These are phyloP conservation scores for Nemania abortiva DNA, from an alignment of 2,329 filamentous ascomycete species.

Conservation along the genomic window DNA sequence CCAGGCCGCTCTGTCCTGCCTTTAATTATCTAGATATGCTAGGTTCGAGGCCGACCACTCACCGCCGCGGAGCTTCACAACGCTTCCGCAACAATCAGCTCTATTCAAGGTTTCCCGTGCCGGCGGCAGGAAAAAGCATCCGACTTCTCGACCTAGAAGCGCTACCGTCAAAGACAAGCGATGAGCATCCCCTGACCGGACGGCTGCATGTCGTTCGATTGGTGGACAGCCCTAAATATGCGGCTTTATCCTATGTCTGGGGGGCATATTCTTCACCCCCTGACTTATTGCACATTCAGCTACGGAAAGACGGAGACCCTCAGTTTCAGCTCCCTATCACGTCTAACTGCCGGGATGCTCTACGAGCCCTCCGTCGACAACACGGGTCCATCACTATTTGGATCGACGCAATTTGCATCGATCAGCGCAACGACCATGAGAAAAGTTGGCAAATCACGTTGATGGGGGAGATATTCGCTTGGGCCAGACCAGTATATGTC, in stretches of 20 bases:
- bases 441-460: slow-evolving; percentile 1
- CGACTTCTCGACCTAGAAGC: not conserved
- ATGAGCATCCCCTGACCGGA: not conserved
- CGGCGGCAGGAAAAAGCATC: slow-evolving; percentile 1
- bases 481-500: not conserved
- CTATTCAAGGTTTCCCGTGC: not conserved
- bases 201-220: not conserved
- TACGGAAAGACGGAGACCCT: not conserved
- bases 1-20: not conserved
- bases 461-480: slow-evolving; percentile 1
- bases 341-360: not conserved
- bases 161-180: not conserved
- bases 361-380: not conserved
- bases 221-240: not conserved
- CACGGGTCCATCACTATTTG: not conserved
- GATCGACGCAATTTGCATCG: not conserved
- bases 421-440: not conserved
- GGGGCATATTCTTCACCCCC: not conserved
- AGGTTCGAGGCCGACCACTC: not conserved
- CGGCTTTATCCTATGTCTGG: not conserved
- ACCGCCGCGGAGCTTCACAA: not conserved
- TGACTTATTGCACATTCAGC: not conserved
- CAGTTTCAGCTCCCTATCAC: not conserved
- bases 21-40: not conserved
- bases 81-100: not conserved